phyloP scores from a whole-genome alignment of 768 basidiomycete genomes.

The Lentinula raphanica region DNA sequence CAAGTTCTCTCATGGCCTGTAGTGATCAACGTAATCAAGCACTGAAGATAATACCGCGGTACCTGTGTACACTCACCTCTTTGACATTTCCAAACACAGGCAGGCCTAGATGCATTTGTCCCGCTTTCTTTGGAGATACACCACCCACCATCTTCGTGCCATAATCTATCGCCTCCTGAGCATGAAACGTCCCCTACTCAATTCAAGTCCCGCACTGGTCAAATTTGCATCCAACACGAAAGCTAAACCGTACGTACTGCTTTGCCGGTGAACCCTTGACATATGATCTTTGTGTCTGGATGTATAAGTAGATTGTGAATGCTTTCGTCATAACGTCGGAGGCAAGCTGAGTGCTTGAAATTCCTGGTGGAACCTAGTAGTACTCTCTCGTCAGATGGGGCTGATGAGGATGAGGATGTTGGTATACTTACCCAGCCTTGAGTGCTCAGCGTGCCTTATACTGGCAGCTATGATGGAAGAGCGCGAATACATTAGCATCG shows the following conservation, averaged over 20 bases:
- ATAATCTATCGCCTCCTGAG: conserved; percentile 85
- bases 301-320: conserved; percentile 87
- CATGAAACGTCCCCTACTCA: conserved; percentile 89
- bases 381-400: too few relatives aligned
- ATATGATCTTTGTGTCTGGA: conserved; percentile 91
- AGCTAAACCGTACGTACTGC: conserved; percentile 50
- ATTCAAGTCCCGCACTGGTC: neutral
- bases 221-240: neutral
- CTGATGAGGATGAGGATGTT: too few relatives aligned
- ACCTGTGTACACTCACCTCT: conserved; percentile 52
- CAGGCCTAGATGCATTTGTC: conserved; percentile 88
- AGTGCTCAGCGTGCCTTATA: too few relatives aligned
- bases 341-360: conserved; percentile 72
- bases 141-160: conserved; percentile 98
- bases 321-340: conserved; percentile 81
- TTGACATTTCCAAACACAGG: conserved; percentile 58
- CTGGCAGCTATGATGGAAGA: too few relatives aligned
- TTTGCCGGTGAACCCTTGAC: conserved; percentile 93
- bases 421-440: too few relatives aligned
- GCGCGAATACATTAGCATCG: too few relatives aligned
- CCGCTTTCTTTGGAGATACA: conserved; percentile 94
- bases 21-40: conserved; percentile 2
- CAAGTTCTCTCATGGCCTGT: conserved; percentile 79
- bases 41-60: neutral
- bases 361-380: conserved; percentile 61